Base-by-base conservation (phyloP, 257 asterid genomes). In the Fraxinus cuspidata region DNA sequence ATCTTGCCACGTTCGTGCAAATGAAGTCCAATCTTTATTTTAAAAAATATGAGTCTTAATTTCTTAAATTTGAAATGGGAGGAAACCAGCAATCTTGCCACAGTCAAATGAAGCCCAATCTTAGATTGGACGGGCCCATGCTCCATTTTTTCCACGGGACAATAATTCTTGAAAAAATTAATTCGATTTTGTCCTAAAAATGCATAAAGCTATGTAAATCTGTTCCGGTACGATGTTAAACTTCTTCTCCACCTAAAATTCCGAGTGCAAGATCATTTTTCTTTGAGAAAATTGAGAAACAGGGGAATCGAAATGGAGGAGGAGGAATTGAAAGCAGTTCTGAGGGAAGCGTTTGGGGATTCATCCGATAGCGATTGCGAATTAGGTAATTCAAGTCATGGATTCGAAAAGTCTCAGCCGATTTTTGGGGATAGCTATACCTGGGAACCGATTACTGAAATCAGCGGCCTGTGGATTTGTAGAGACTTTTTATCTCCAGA, bases 401-500 rank as follows among this genome's bases (percentile, higher is more conserved):
- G 40, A 74, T 71, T 81, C 12, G 75, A 23, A 63, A 76, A 58
- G 29, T 71, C 72, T 42, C 77, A 15, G 12, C 74, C 90, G 25
- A 53, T 86, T 0, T 81, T 86, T 28, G 90, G 88, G 74, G 90
- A 80, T 75, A 79, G 58, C 67, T 85, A 79, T 70, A 75, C 19
- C 63, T 95, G 99, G 99, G 91, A 93, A 79, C 86, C 82, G 47
- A 82, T 90, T 56, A 40, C 75, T 16, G 91, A 82, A 88, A 88
- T 95, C 85, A 82, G 86, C 70, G 99, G 98, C 77, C 89, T 95
- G 23, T 93, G 87, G 91, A 76, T 95, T 65, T 89, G 97, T 88
- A 87, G 88, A 79, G 86, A 84, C 70, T 89, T 95, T 73, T 74
- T 95, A 25, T 85, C 93, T 38, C 80, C 85, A 29, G 88, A 85